Base-by-base conservation (phyloP, 805 yeast species). In the Metschnikowia shivogae region DNA sequence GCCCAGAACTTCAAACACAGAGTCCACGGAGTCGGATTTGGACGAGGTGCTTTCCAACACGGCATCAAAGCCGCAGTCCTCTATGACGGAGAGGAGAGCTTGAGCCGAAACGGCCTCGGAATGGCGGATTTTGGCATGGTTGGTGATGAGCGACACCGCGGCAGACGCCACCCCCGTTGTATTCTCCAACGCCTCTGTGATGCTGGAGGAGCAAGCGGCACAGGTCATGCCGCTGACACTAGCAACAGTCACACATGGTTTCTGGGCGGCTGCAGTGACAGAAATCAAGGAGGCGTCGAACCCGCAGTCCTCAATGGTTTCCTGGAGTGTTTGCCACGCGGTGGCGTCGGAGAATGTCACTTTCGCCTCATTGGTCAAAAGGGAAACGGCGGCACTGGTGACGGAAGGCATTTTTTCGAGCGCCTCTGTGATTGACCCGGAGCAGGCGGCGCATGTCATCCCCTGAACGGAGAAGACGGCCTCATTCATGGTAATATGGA, bases 1-100 rank as follows among this genome's bases (percentile, higher is more conserved):
- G 2, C 97, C 97, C 12, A 67, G 62, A 1, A 84, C 67, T 4
- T 67, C 68, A 31, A 80, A 58, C 7, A 48, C 47, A 13, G 63
- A 51, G 20, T n/a, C 29, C 10, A 26, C 19, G 3, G 41, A 28
- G 14, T 11, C 27, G 1, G 36, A 7, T 6, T 27, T 27, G 14
- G 31, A 27, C 3, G 34, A 20, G 20, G 48, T 33, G 6, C 46
- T 36, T 14, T 38, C 38, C 26, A 53, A 26, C 5, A 42, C 41
- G 3, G 64, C 62, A 14, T 57, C 65, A 39, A 63, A 63, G 6
- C 72, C 72, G 42, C 68, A 59, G 42, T 58, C 63, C 32, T 64
- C 67, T 9, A 67, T 62, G 6, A 55, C 40, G 5, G 46, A 22
- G 3, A 47, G 12, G 17, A 54, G 24, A 2, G 32, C 17, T 7